phyloP scores from a whole-genome alignment of 2,329 filamentous ascomycete species.

The Neonectria ditissima region DNA sequence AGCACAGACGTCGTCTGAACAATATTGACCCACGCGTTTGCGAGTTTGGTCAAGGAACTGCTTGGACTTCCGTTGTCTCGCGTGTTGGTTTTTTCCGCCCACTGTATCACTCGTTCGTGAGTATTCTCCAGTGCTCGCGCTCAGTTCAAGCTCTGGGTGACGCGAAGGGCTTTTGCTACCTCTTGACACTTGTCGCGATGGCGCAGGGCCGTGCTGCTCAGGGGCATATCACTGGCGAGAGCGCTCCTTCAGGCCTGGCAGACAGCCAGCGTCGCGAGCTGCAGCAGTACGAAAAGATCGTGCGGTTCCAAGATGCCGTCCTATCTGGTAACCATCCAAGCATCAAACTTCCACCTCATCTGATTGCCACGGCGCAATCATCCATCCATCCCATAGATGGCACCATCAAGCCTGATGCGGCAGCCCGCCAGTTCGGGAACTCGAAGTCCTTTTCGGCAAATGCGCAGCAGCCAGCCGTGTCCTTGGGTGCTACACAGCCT shows the following conservation, averaged over 20 bases:
- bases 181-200: constrained; percentile 42
- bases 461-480: constrained; percentile 44
- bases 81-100: constrained; percentile 24
- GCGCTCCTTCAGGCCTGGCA: constrained; percentile 47
- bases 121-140: constrained; percentile 28
- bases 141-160: constrained; percentile 30
- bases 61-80: constrained; percentile 25
- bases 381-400: constrained; percentile 38
- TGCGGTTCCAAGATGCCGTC: constrained; percentile 83
- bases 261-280: constrained; percentile 68
- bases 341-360: constrained; percentile 66
- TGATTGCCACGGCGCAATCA: constrained; percentile 43
- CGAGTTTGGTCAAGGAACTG: constrained; percentile 24
- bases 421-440: constrained; percentile 43
- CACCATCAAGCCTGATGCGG: constrained; percentile 32
- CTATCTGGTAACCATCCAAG: constrained; percentile 79
- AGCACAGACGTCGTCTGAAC: constrained; percentile 33
- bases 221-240: constrained; percentile 30
- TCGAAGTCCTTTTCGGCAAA: constrained; percentile 52
- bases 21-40: constrained; percentile 23
- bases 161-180: constrained; percentile 40
- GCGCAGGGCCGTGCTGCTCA: constrained; percentile 40
- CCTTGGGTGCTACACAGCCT: constrained; percentile 15
- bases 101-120: constrained; percentile 28
- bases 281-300: constrained; percentile 81